Conservation (phyloP, 495 filamentous ascomycete genomes). For the Friedmanniomyces simplex region DNA sequence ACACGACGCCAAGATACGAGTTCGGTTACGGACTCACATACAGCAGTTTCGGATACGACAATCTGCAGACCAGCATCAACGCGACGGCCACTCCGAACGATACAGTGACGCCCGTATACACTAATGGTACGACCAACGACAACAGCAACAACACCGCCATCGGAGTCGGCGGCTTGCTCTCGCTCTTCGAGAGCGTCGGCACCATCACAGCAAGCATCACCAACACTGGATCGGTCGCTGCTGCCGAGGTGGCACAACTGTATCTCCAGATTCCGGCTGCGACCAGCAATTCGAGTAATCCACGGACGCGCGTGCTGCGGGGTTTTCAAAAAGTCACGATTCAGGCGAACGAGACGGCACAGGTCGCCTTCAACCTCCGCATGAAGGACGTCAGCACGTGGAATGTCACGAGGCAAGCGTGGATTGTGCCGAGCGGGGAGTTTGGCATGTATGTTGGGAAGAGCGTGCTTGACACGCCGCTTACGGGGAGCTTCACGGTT, state of each 20-base stretch:
- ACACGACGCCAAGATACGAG: constrained; percentile 24
- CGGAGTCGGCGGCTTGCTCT: not conserved
- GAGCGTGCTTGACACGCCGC: constrained; percentile 17
- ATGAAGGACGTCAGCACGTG: constrained; percentile 20
- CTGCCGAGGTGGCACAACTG: constrained; percentile 20
- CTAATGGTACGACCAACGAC: constrained; percentile 8
- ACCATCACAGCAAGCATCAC: constrained; percentile 31
- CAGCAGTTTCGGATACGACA: constrained; percentile 4
- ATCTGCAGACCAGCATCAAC: constrained; percentile 7
- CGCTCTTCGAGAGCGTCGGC: constrained; percentile 8
- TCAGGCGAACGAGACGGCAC: constrained; percentile 7
- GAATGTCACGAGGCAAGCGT: constrained; percentile 15
- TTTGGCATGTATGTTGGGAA: constrained; percentile 17
- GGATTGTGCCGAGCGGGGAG: constrained; percentile 14
- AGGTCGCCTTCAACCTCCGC: constrained; percentile 14
- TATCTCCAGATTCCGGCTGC: constrained; percentile 18
- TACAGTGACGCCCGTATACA: constrained; percentile 5
- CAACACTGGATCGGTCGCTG: constrained; percentile 15
- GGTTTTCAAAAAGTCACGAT: constrained; percentile 19
- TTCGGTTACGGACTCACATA: constrained; percentile 22
- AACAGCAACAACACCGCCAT: constrained; percentile 20
- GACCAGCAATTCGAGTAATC: constrained; percentile 16
- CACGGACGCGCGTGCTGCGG: constrained; percentile 12
- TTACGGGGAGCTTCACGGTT: constrained; percentile 12
- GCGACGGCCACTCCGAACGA: constrained; percentile 4